These are phyloP conservation scores for Aspergillus ustus DNA, from an alignment of 2,329 filamentous ascomycete genomes.

Conservation along the genomic window DNA sequence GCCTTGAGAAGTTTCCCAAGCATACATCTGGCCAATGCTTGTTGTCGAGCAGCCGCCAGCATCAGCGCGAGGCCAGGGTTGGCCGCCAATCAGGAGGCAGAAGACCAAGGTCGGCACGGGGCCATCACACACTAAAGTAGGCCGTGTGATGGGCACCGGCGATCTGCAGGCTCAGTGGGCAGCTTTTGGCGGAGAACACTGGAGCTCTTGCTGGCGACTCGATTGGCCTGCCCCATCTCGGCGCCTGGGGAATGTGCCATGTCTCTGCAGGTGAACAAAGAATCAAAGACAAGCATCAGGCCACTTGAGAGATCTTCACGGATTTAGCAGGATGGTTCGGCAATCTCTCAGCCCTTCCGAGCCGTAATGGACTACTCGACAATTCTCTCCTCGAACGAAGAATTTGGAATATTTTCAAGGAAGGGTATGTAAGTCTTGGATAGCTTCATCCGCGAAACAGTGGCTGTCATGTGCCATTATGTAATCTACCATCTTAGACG, in stretches of 20 bases:
- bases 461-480: constrained; percentile 7
- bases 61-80: constrained; percentile 24
- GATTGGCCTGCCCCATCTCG: not conserved
- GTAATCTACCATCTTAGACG: constrained; percentile 6
- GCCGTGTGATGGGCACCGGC: constrained; percentile 34
- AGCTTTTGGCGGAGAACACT: not conserved
- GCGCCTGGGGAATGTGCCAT: not conserved
- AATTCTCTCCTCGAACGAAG: not conserved
- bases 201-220: not conserved
- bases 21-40: constrained; percentile 43
- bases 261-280: not conserved
- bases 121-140: constrained; percentile 40
- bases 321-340: not conserved
- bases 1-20: constrained; percentile 32
- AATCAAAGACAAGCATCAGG: not conserved
- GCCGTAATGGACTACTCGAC: not conserved
- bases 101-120: constrained; percentile 26
- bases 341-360: not conserved
- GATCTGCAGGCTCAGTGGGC: constrained; percentile 33
- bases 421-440: not conserved
- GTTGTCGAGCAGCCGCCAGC: constrained; percentile 40
- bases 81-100: constrained; percentile 35
- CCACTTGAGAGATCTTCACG: not conserved
- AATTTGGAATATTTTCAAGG: not conserved
- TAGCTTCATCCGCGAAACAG: constrained; percentile 6